A percentile compares a stretch with the other conserved stretches of the same genome.
Evolutionary conservation across 2,329 filamentous ascomycete genomes (phyloP).

Genomic region (Colletotrichum limetticola): DNA sequence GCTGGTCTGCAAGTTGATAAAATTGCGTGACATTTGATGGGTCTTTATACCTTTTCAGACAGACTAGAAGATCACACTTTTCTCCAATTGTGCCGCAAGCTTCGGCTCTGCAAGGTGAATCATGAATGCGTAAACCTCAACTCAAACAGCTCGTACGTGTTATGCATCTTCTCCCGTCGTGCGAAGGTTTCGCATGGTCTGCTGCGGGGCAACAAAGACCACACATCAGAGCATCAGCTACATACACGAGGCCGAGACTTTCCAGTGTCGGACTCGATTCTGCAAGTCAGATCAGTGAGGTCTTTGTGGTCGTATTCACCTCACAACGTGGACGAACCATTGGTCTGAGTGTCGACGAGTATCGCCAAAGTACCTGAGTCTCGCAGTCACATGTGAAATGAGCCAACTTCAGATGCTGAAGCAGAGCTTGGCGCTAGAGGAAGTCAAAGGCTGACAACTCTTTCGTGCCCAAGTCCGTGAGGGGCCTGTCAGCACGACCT

Average conservation of each 20-base stretch:
- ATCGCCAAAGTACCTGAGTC: background rate
- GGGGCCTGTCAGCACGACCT: constrained; percentile 7
- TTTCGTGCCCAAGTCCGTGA: constrained; percentile 24
- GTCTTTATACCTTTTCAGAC: constrained; percentile 18
- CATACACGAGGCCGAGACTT: constrained; percentile 1
- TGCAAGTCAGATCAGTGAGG: background rate
- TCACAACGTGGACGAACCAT: background rate
- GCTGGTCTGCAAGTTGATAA: accelerated
- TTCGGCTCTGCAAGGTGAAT: constrained; percentile 22
- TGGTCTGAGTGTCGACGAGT: constrained; percentile 8
- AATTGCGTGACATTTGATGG: background rate
- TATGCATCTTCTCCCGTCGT: constrained; percentile 13
- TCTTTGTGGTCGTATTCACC: background rate
- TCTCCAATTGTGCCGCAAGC: background rate
- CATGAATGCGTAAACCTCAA: constrained; percentile 21
- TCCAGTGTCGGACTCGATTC: background rate
- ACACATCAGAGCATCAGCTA: background rate
- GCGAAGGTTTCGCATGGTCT: constrained; percentile 28
- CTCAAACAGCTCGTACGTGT: constrained; percentile 8
- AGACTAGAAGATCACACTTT: background rate
- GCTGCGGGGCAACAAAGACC: background rate
- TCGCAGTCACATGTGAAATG: constrained; percentile 22
- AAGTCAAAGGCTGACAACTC: constrained; percentile 24
- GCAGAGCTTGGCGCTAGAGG: constrained; percentile 20
- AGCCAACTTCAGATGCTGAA: background rate